These are phyloP conservation scores for Solanum arcanum DNA, from an alignment of 257 asterid species.

Conservation along the genomic window DNA sequence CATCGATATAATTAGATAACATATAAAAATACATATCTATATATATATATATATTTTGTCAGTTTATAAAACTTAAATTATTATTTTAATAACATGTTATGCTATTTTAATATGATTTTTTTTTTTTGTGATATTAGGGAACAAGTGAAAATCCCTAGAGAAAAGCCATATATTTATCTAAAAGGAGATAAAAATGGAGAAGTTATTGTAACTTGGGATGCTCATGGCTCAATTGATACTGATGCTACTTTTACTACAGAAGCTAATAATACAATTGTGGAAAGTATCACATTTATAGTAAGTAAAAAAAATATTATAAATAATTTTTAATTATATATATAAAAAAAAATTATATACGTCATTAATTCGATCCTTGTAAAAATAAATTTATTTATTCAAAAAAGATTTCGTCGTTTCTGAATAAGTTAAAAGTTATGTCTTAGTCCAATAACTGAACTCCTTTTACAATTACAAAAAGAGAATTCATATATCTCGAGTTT, in stretches of 20 bases:
- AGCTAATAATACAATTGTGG: slow-evolving; percentile 41
- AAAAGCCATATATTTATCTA: slow-evolving; percentile 43
- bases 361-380: background rate
- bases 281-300: slow-evolving; percentile 40
- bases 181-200: slow-evolving; percentile 28
- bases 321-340: too few species aligned
- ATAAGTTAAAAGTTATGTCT: background rate
- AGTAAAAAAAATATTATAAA: background rate
- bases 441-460: background rate
- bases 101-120: background rate
- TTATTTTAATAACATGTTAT: background rate
- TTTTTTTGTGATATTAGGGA: slow-evolving; percentile 21
- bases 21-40: too few species aligned
- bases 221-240: slow-evolving; percentile 13
- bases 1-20: background rate
- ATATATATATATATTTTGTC: background rate
- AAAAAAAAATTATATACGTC: background rate
- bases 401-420: background rate
- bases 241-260: slow-evolving; percentile 43
- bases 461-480: background rate
- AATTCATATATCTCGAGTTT: background rate
- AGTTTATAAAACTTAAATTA: background rate
- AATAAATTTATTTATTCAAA: background rate
- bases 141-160: slow-evolving; percentile 28
- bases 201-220: slow-evolving; percentile 26